phyloP scores from a whole-genome alignment of 441 rosid genomes.

The Pelargonium cotyledonis region DNA sequence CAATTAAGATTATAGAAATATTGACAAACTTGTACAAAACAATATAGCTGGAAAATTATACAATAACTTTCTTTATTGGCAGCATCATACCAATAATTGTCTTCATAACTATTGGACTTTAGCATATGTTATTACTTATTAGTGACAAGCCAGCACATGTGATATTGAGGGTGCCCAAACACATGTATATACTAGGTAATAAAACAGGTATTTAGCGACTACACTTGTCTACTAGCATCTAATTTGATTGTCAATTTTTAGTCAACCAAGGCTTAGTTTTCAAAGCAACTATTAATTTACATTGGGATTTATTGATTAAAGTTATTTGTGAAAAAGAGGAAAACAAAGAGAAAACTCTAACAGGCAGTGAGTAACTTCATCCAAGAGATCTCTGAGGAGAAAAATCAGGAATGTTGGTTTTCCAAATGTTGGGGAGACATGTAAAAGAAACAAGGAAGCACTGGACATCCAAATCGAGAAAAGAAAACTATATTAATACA shows the following conservation, averaged over 20 bases:
- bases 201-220: background rate
- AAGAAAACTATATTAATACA: background rate
- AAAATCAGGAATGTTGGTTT: background rate
- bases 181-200: background rate
- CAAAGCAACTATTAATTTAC: background rate
- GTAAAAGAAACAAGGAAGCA: slow-evolving; percentile 2
- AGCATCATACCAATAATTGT: background rate
- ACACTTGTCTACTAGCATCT: background rate
- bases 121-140: background rate
- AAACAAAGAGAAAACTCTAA: background rate
- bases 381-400: background rate
- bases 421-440: background rate
- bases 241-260: slow-evolving; percentile 4
- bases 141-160: background rate
- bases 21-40: background rate
- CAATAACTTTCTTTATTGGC: too few species aligned
- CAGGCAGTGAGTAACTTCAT: background rate
- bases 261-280: background rate
- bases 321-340: background rate
- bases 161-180: too few species aligned
- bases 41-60: too few species aligned
- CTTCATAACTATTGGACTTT: background rate
- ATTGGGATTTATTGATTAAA: background rate
- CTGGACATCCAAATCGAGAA: background rate
- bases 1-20: background rate